phyloP scores from a whole-genome alignment of 768 basidiomycete species.

The Hemileccinum rubropunctum region DNA sequence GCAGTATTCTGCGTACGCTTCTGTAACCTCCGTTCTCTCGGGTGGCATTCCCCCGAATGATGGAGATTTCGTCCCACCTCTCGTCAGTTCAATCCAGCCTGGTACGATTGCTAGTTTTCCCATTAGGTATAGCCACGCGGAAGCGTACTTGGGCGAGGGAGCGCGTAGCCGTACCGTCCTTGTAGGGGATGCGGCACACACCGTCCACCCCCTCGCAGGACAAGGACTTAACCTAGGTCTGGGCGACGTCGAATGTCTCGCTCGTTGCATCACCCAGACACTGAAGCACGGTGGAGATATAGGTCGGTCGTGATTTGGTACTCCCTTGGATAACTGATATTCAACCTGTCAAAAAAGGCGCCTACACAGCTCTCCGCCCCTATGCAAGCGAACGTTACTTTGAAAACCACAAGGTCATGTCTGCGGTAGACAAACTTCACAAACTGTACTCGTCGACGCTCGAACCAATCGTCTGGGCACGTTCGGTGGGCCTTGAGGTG shows the following conservation, averaged over 20 bases:
- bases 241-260: conserved; percentile 74
- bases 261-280: conserved; percentile 58
- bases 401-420: conserved; percentile 82
- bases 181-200: conserved; percentile 95
- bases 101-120: conserved; percentile 88
- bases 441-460: conserved; percentile 73
- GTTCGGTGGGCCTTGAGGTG: conserved; percentile 86
- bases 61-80: conserved; percentile 67
- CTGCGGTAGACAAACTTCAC: conserved; percentile 85
- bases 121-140: conserved; percentile 80
- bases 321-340: not conserved
- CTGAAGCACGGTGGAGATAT: conserved; percentile 73
- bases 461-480: conserved; percentile 77
- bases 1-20: conserved; percentile 60
- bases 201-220: conserved; percentile 91
- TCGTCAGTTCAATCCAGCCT: conserved; percentile 66
- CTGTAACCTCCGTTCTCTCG: conserved; percentile 33
- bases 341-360: conserved; percentile 49
- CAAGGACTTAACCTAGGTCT: conserved; percentile 96
- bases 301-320: conserved; percentile 45
- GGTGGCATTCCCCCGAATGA: conserved; percentile 59
- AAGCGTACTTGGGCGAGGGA: conserved; percentile 79
- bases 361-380: conserved; percentile 66
- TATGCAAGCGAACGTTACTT: conserved; percentile 84
- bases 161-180: conserved; percentile 71